Base-by-base conservation (phyloP, 164 flowering plant genomes). In the Tinospora cordifolia region DNA sequence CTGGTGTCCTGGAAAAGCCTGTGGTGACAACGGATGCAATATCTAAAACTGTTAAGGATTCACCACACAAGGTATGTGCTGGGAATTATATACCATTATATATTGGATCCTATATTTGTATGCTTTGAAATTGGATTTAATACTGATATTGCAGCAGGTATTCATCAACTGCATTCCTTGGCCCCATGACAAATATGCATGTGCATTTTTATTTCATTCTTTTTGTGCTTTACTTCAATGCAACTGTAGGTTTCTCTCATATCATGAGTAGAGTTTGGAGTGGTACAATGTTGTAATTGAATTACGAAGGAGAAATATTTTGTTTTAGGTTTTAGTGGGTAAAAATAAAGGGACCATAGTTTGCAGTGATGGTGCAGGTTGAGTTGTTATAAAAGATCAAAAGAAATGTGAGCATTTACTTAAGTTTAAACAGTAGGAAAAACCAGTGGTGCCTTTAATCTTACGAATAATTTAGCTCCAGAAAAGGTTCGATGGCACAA, bases 1-100 rank as follows among this genome's bases (percentile, higher is more conserved):
- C 84, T 88, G 96, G 88, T 71, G 78, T 76, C 63, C 63, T 67
- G 14, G 91, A 87, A 74, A 86, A 85, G 79, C 76, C 88, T 60
- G 79, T 74, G 66, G 77, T 78, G 22, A 74, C 79, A 17, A 79
- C 59, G 57, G 78, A 79, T 77, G 47, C 81, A 41, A 67, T 87
- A 5, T 82, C 88, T 71, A 82, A 86, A 77, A 41, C 58, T 64
- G 90, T 95, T 58, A 71, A 77, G 63, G 97, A 92, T 79, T 87
- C 99, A 51, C 88, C 87, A 30, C 78, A 89, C 71, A 90, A 90
- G 99, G 99, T 90, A 79, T 71, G 77, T 54, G 57, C 65, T 34
- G 17, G 70, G 49, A 39, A 57, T 30, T 30, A 30, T 30, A 30
- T 30, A 30, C 4, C 2, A 30, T 30, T 30, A 30, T 30, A 30